Evolutionary conservation across 2,329 filamentous ascomycete genomes (phyloP).

Genomic region (Lecanicillium sp.): DNA sequence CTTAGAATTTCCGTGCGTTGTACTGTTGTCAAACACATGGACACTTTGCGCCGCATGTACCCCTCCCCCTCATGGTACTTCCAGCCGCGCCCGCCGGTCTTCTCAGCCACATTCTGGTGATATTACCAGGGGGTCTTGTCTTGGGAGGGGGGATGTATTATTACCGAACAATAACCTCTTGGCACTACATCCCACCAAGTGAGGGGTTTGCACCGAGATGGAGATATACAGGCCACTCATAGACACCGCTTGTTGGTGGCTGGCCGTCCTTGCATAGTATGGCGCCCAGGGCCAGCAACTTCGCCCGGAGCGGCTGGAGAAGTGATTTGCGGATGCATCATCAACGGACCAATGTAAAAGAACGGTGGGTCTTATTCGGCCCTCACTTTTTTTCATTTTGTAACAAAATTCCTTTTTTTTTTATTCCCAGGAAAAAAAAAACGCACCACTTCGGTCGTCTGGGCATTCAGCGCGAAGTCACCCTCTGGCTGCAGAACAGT

Average conservation of each 20-base stretch:
- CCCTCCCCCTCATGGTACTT: no score
- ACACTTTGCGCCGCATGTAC: no score
- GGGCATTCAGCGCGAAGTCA: slow-evolving; percentile 1
- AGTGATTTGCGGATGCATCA: not conserved
- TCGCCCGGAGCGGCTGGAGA: not conserved
- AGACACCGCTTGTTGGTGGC: slow-evolving; percentile 11
- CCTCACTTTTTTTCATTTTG: not conserved
- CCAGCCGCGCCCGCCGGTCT: no score
- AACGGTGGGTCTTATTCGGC: not conserved
- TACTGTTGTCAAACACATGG: no score
- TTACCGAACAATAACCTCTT: not conserved
- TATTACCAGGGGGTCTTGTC: not conserved
- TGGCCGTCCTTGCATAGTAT: not conserved
- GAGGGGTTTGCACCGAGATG: not conserved
- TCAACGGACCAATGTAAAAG: not conserved
- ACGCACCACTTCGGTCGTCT: no score
- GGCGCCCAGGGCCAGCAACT: not conserved
- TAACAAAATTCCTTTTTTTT: not conserved
- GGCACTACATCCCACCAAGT: not conserved
- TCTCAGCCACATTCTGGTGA: no score
- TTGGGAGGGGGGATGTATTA: not conserved
- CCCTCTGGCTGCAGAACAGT: not conserved
- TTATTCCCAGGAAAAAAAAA: not conserved
- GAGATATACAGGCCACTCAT: not conserved
- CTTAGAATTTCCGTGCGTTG: no score